Base-by-base conservation (phyloP, 2,329 filamentous ascomycete genomes). In the Cytospora paraplurivora region DNA sequence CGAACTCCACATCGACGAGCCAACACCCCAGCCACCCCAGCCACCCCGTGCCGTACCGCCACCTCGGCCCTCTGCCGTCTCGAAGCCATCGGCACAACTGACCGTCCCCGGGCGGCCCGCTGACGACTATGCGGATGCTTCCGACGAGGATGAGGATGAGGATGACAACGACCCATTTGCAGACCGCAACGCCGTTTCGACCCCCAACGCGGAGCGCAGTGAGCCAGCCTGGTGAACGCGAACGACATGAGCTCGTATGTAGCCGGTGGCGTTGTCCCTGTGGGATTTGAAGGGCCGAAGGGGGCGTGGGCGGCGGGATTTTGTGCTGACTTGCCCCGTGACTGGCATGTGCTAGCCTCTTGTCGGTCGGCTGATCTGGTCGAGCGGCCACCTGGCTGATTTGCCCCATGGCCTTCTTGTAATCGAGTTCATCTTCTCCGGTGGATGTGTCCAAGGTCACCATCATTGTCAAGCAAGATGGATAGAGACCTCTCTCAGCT, bases 121-220 rank as follows among this genome's bases (percentile, higher is more conserved):
- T 37, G 80, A 84, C n/a, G 83, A 82, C 17, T 85, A 87, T 13
- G 82, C 82, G 55, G 83, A 86, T 65, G 77, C 64, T 4, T 66
- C 64, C 33, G 64, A 78, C 2, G 70, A 82, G n/a, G 79, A 82
- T 8, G 85, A 85, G 3, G 88, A 90, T 8, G 88, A 90, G n/a
- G 89, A 92, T 51, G 90, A 93, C n/a, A 85, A 95, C 67, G 86
- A 96, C 72, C 93, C 93, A 0, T 97, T 97, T 74, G 91, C 90
- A 4, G 92, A 97, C 73, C 85, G 85, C 50, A 93, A 96, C 72
- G 90, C 87, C 5, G 82, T 91, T 4, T 68, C 66, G 21, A 78
- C 75, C 27, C 73, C 74, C 7, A 73, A 69, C 69, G 69, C 72
- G 49, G 81, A 81, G 71, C 76, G 71, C 62, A 73, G 67, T 8